Percentiles rank a stretch among this genome's conserved stretches.
These are phyloP conservation scores for Phyllosticta citribraziliensis DNA, from an alignment of 2,329 filamentous ascomycete species.

Conservation along the genomic window DNA sequence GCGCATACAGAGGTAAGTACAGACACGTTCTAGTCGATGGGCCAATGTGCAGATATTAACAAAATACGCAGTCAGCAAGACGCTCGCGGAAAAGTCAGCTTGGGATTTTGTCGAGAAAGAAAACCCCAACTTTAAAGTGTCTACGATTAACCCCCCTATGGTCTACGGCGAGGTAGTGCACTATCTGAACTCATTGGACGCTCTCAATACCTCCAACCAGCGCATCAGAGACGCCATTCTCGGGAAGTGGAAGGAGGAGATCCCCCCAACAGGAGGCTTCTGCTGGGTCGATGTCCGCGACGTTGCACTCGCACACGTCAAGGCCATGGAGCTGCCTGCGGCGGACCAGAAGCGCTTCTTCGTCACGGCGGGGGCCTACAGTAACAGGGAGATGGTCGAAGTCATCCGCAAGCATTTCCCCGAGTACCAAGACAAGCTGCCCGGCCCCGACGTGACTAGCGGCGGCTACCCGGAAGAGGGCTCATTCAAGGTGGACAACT, in stretches of 20 bases:
- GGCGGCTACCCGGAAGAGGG: slow-evolving; percentile 39
- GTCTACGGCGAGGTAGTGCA: slow-evolving; percentile 45
- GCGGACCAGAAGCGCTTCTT: slow-evolving; percentile 56
- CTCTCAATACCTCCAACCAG: slow-evolving; percentile 64
- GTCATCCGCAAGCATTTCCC: slow-evolving; percentile 48
- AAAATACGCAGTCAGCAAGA: slow-evolving; percentile 41
- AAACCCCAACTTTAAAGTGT: slow-evolving; percentile 40
- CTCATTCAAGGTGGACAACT: slow-evolving; percentile 48
- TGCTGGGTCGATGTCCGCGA: slow-evolving; percentile 42
- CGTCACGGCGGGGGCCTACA: slow-evolving; percentile 50
- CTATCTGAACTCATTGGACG: slow-evolving; percentile 52
- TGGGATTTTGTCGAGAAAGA: slow-evolving; percentile 45
- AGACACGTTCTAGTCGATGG: neutral
- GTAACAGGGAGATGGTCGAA: slow-evolving; percentile 49
- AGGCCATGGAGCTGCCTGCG: slow-evolving; percentile 45
- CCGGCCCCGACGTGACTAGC: slow-evolving; percentile 19
- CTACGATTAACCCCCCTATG: slow-evolving; percentile 42
- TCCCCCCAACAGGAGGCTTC: slow-evolving; percentile 48
- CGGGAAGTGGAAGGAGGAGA: slow-evolving; percentile 49
- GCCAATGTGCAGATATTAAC: neutral
- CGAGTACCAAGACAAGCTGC: slow-evolving; percentile 40
- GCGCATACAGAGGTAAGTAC: slow-evolving; percentile 33
- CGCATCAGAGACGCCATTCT: slow-evolving; percentile 54
- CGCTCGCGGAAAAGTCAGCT: slow-evolving; percentile 48
- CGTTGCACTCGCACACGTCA: slow-evolving; percentile 54